Base-by-base conservation (phyloP, 345 rosid genomes). In the Hevea brasiliensis region DNA sequence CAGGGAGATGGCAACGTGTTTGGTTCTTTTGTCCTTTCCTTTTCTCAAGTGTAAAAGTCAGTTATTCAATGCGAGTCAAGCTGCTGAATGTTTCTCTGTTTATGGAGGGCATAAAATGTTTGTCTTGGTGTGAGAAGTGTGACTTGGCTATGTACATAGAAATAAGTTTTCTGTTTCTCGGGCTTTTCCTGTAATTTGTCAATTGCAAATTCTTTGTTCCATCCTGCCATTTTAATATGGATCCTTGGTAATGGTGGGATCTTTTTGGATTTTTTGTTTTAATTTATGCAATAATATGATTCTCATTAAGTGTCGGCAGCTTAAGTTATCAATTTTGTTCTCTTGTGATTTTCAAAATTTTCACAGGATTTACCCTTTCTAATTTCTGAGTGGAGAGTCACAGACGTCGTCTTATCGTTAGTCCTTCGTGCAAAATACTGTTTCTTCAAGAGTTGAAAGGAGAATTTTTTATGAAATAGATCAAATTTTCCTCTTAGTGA, bases 51-150 rank as follows among this genome's bases (percentile, higher is more conserved):
- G 71, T 73, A 42, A 27, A 65, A 65, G 15, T 47, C 26, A n/a
- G 56, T 58, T 50, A 44, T 17, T 29, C 65, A n/a, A 67, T 24
- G 7, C 14, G 12, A 64, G 56, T 65, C 44, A 21, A 44, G 65
- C 5, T 42, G 59, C 65, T 50, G 56, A 62, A 51, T 24, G 63
- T 2, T 6, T 14, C 4, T 23, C 42, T 42, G n/a, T 26, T 32
- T 32, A 37, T 47, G 74, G 45, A 44, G 60, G 74, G 55, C n/a
- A 29, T n/a, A 37, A n/a, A 26, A 63, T 48, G 40, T 50, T 59
- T 59, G 53, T 42, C 63, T 14, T 73, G 41, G 51, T 57, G 55
- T 75, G 57, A 75, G 45, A 60, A 74, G 21, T 68, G 37, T 24
- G 9, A 15, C 57, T 27, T 63, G 12, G 57, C 37, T 8, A 47